These are phyloP conservation scores for Grigorovia yakushimaensis DNA, from an alignment of 805 yeast genomes.

Conservation along the genomic window DNA sequence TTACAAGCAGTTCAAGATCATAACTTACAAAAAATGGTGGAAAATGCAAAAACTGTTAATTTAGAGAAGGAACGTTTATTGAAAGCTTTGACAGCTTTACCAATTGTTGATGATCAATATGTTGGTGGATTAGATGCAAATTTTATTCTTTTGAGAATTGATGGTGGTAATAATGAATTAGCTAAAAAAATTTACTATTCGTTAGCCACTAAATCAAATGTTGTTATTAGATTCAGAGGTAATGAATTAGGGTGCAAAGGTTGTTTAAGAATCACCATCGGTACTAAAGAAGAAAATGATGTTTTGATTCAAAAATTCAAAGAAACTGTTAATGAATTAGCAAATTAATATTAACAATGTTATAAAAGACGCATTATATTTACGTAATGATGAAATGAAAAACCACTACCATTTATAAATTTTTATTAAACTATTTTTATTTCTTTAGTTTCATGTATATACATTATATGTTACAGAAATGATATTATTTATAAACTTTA, in stretches of 20 bases:
- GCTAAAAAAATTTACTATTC: slow-evolving; percentile 59
- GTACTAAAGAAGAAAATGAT: slow-evolving; percentile 68
- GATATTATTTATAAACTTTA: no score
- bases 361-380: no score
- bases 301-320: slow-evolving; percentile 42
- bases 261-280: slow-evolving; percentile 77
- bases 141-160: slow-evolving; percentile 65
- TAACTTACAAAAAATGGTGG: slow-evolving; percentile 52
- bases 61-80: slow-evolving; percentile 48
- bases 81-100: slow-evolving; percentile 41
- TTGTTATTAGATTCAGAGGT: slow-evolving; percentile 89
- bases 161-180: slow-evolving; percentile 65
- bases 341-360: no score
- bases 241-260: slow-evolving; percentile 83
- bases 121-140: slow-evolving; percentile 85
- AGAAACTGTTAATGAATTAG: slow-evolving; percentile 18
- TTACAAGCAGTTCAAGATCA: slow-evolving; percentile 53
- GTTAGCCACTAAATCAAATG: slow-evolving; percentile 62
- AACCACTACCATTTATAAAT: no score
- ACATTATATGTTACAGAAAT: no score
- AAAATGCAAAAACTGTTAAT: slow-evolving; percentile 39
- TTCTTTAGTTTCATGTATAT: no score
- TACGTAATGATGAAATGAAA: no score
- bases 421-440: no score
- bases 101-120: slow-evolving; percentile 54